These are phyloP conservation scores for Ligustrum vulgare DNA, from an alignment of 257 asterid species.

Conservation along the genomic window DNA sequence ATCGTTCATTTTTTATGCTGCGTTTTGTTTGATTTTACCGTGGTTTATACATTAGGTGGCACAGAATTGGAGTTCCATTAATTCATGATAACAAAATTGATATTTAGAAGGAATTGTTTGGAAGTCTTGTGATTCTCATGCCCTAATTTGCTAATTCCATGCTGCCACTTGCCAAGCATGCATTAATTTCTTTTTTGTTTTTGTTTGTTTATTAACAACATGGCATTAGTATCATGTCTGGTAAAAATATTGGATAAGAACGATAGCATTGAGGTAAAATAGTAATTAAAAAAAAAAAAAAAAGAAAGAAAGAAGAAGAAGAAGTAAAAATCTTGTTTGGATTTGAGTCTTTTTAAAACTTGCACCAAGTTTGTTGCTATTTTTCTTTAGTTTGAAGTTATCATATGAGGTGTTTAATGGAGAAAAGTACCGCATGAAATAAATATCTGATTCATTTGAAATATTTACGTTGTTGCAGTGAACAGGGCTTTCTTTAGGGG, in stretches of 20 bases:
- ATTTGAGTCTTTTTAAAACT: neutral
- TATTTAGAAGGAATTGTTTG: neutral
- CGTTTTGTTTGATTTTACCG: conserved; percentile 1
- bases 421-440: too few relatives aligned
- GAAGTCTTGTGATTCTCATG: neutral
- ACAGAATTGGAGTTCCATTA: neutral
- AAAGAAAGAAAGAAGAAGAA: too few relatives aligned
- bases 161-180: too few relatives aligned
- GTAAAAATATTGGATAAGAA: neutral
- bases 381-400: neutral
- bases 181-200: too few relatives aligned
- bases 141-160: too few relatives aligned
- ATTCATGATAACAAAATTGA: too few relatives aligned
- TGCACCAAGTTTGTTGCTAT: neutral
- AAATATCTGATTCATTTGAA: too few relatives aligned
- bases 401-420: conserved; percentile 12
- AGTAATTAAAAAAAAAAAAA: too few relatives aligned
- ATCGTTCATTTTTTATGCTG: neutral
- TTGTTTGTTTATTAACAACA: neutral
- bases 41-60: neutral
- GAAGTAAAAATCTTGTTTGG: too few relatives aligned
- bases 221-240: neutral
- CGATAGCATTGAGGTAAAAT: too few relatives aligned
- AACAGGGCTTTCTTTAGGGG: too few relatives aligned
- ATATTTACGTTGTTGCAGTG: too few relatives aligned